Conservation (phyloP, 176 grass and related monocot genomes). For the Lolium multiflorum region DNA sequence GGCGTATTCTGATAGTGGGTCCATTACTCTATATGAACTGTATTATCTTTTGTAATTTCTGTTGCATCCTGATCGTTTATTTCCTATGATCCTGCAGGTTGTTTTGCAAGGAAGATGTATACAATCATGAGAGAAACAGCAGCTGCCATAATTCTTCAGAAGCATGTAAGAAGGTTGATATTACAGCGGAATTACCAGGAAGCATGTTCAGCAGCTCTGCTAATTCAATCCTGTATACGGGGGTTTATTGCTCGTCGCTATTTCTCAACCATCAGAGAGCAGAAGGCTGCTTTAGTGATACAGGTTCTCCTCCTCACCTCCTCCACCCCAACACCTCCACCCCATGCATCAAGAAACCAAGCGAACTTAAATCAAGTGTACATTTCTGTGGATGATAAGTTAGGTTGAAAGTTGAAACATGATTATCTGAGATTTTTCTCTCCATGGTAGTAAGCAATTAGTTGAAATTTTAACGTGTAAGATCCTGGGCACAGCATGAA, state of each 20-base stretch:
- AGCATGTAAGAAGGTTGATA: constrained; percentile 68
- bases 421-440: background rate
- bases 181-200: constrained; percentile 57
- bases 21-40: background rate
- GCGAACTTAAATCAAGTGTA: constrained; percentile 4
- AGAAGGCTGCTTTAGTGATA: constrained; percentile 72
- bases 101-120: constrained; percentile 75
- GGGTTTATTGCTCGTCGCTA: constrained; percentile 62
- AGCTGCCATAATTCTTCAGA: constrained; percentile 83
- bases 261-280: constrained; percentile 69
- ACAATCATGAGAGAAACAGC: constrained; percentile 59
- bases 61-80: constrained; percentile 31
- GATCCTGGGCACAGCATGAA: constrained; percentile 10
- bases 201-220: constrained; percentile 56
- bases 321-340: background rate
- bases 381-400: background rate
- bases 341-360: background rate
- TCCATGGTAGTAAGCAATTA: background rate
- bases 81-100: constrained; percentile 54
- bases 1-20: too few species aligned
- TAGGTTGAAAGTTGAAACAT: constrained; percentile 24
- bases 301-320: constrained; percentile 53
- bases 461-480: constrained; percentile 32
- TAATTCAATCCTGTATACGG: constrained; percentile 81
- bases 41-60: constrained; percentile 17